Base-by-base conservation (phyloP, 2,329 filamentous ascomycete genomes). In the Neofusicoccum ribis region DNA sequence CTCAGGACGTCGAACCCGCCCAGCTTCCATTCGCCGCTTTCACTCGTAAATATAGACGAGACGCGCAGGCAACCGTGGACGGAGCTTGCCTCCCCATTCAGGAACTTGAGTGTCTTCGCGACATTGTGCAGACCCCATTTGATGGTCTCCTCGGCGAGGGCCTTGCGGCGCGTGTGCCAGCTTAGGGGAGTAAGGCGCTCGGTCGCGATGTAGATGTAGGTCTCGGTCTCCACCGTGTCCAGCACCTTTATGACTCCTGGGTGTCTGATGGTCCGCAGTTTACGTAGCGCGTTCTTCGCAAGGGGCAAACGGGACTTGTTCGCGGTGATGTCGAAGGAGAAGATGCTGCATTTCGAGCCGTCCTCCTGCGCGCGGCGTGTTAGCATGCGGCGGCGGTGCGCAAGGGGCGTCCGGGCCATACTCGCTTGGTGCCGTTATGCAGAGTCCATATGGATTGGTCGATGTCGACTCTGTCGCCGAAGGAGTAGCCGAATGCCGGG, bases 21-120 rank as follows among this genome's bases (percentile, higher is more conserved):
- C 1, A 99, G 82, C 74, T 96, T 98, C 95, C 95, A 99, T 79
- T 99, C 95, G 65, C 95, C 95, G 73, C 95, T 97, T 75, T 98
- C 94, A 67, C 92, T 93, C 3, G 92, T 95, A 78, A 93, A 99
- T 69, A 99, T 85, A 0, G 94, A 97, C 0, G 91, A 91, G 20
- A 91, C 90, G 68, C 91, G 89, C 61, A 99, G 82, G 72, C 88
- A 92, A 56, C 93, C 95, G 72, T 99, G 95, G 60, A 99, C 91
- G 0, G 93, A 97, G 2, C 90, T 85, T 3, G 93, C 95, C 70
- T 99, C 95, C 54, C 91, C 89, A 73, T 99, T 99, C 76, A 99
- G 92, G 74, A 99, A 99, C 73, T 95, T 97, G 70, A 98, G 80
- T 0, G 95, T 98, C 75, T 92, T 91, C 88, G 95, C 93, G 68